Evolutionary conservation across 176 grass and related monocot genomes (phyloP), one percentile per base, ranked within the genome.

Genomic region (Tuctoria greenei): DNA sequence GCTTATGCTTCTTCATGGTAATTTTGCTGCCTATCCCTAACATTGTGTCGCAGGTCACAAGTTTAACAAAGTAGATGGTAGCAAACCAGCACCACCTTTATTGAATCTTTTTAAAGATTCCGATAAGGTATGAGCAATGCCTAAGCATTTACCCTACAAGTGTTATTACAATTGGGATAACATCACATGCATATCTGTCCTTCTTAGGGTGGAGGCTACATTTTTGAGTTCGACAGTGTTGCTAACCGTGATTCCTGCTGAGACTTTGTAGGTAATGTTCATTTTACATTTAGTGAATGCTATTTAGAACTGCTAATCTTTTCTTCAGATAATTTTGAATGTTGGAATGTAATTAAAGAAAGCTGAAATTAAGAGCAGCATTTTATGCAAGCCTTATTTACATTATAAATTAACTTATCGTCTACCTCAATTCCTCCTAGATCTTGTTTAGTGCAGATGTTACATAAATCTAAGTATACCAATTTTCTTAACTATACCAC

Each of bases 221-320:
- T 97, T 45, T 93, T 97, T 79, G 95, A 93, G 75, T 97, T 97
- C 65, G 91, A 92, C 36, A 93, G 84, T 82, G 90, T 92, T 77
- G 38, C 64, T 66, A 88, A 86, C 50, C 83, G 95, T 0, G 88
- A 97, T 70, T 72, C 67, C 25, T 87, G 78, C 62, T 84, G 90
- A 25, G 90, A 96, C 82, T 96, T 93, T 81, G 87, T 96, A 65
- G 95, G 91, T 97, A 93, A 74, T 76, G 44, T 67, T 66, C 55
- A 50, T 79, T 81, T 18, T 46, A 7, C 43, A 64, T 47, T 61
- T 79, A 42, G 14, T 84, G 4, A 17, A 40, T 72, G 34, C 7
- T 12, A 10, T 61, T 37, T 63, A 38, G 16, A 52, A 63, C 25
- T 64, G 12, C 47, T 73, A 64, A 28, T 54, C 6, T 65, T 65